Conservation (phyloP, 1,139 yeast genomes). For the Debaryomyces coudertii region DNA sequence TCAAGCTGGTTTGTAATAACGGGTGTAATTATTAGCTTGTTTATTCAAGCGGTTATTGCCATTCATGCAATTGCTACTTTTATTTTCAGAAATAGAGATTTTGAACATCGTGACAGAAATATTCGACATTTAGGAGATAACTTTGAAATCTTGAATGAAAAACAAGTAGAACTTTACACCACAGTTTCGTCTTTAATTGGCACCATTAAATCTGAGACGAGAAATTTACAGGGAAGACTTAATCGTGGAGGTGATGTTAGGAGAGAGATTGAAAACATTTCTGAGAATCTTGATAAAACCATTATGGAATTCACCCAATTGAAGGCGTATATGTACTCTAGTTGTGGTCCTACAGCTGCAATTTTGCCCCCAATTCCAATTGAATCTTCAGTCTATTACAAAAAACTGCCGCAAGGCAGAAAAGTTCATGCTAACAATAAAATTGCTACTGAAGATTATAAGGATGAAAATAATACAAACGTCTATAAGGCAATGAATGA, state of each 20-base stretch:
- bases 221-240: slow-evolving; percentile 19
- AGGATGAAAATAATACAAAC: neutral
- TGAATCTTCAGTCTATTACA: neutral
- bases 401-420: neutral
- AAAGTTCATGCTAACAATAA: neutral
- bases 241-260: slow-evolving; percentile 23
- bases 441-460: neutral
- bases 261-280: slow-evolving; percentile 17
- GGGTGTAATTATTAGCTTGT: slow-evolving; percentile 16
- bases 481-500: neutral
- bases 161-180: slow-evolving; percentile 8
- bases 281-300: slow-evolving; percentile 11
- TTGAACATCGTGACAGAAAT: slow-evolving; percentile 4
- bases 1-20: slow-evolving; percentile 14
- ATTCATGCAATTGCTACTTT: slow-evolving; percentile 16
- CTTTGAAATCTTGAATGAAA: slow-evolving; percentile 9
- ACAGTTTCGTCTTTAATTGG: slow-evolving; percentile 6
- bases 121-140: slow-evolving; percentile 6
- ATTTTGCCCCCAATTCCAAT: slow-evolving; percentile 8
- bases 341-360: slow-evolving; percentile 11
- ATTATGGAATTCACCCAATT: slow-evolving; percentile 19
- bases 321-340: slow-evolving; percentile 17
- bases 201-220: slow-evolving; percentile 14
- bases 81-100: slow-evolving; percentile 13
- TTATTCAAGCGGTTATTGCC: slow-evolving; percentile 20